Base-by-base conservation (phyloP, 2,329 filamentous ascomycete genomes). In the Pestalotiopsis sp. region DNA sequence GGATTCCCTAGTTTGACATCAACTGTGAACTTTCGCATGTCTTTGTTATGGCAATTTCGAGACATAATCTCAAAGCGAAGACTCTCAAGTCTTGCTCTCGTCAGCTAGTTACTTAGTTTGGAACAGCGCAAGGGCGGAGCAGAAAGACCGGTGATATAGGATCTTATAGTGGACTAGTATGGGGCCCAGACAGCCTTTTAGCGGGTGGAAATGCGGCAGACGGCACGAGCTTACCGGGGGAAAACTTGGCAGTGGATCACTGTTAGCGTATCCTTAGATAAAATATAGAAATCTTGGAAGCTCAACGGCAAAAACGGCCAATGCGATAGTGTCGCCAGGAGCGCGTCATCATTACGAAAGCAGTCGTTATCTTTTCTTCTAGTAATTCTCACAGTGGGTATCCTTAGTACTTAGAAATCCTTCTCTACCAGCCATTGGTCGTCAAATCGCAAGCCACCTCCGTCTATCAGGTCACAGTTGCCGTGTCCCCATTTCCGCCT, bases 391-490 rank as follows among this genome's bases (percentile, higher is more conserved):
- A 36, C 31, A 36, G 31, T 36, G 31, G 31, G 31, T 36, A 36
- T 36, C 31, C 31, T 36, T 36, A 36, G 31, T 36, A 36, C 31
- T 36, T 36, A 36, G 31, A 36, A 36, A 36, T 84, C 82, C 65
- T 80, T 75, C 64, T 81, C 75, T n/a, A 86, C 82, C 67, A 72
- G 77, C 84, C 84, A 86, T 71, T 83, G 82, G 75, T 86, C 83
- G 25, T 78, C 78, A n/a, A 80, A 72, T 67, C 74, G 74, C 67
- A 84, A 67, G 0, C 80, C 80, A 27, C 75, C 78, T 11, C 76
- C 77, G 2, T 66, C 71, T 27, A 82, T 75, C 38, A 84, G 68
- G 69, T 85, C 77, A 72, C 84, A 86, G 61, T 81, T 80, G 11
- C 76, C 72, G 69, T 84, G 81, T 0, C 83, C 83, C 83, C 84